Evolutionary conservation across 1,284 basidiomycete species (phyloP), one percentile per base, ranked within the genome.

Genomic region (Ustilago vetiveriae): DNA sequence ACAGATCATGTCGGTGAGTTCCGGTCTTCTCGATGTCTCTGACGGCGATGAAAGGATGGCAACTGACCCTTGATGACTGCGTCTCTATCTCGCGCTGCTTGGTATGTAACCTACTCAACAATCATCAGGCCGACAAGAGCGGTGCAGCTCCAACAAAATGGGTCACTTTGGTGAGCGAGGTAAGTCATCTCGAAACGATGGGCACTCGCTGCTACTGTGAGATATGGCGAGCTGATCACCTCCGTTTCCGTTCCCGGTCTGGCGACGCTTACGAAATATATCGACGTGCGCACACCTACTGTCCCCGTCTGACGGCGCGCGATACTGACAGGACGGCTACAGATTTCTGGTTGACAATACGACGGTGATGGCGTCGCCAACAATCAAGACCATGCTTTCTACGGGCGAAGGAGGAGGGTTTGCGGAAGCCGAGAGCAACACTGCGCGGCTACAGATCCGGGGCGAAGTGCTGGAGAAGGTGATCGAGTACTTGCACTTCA

Each of bases 401-500:
- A 67, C 52, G 43, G 69, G 67, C 6, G 66, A 74, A 30, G 75
- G 75, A 8, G 82, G 80, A 46, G 82, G 80, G 3, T 85, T 84
- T 54, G 78, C 76, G 21, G 84, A 85, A 66, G 78, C 83, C 0
- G 79, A 82, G 56, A 82, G 76, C 45, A 82, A 83, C 32, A 76
- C 78, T 2, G 83, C 82, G 43, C 75, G 75, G 17, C 72, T 85
- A 13, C 79, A 83, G 41, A 82, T 84, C 50, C 77, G 84, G 83
- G 89, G 87, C 3, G 86, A 89, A 33, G 88, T 92, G 23, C 87
- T 91, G 2, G 90, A 92, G 80, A 92, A 91, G 76, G 84, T 92
- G 27, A 85, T 89, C 35, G 91, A 93, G 80, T 93, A 91, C 77
- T 88, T 93, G 82, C 83, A 86, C 50, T 92, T 90, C 85, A 91